A percentile compares a stretch with the other conserved stretches of the same genome.
phyloP scores from a whole-genome alignment of 2,329 filamentous ascomycete species.

The Chaetothyriales sp. region DNA sequence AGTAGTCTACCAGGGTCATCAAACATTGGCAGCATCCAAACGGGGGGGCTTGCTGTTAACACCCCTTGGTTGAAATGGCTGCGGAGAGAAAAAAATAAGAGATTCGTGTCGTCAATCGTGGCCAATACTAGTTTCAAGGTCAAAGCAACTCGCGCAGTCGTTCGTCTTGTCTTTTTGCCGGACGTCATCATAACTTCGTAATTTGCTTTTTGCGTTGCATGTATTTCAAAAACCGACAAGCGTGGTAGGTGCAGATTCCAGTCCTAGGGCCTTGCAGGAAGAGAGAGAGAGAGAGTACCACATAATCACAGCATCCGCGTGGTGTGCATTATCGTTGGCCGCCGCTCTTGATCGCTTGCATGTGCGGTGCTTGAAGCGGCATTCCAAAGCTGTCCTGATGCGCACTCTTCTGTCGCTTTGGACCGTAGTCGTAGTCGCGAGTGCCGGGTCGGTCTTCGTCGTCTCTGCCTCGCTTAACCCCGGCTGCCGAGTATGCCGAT shows the following conservation, averaged over 20 bases:
- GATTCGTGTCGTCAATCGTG: slow-evolving; percentile 19
- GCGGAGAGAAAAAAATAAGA: slow-evolving; percentile 5
- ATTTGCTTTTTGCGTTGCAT: slow-evolving; percentile 10
- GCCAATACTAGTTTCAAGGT: slow-evolving; percentile 3
- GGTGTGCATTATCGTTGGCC: slow-evolving; percentile 16
- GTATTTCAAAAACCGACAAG: slow-evolving; percentile 1
- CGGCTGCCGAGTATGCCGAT: slow-evolving; percentile 52
- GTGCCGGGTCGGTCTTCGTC: slow-evolving; percentile 53
- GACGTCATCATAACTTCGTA: slow-evolving; percentile 16
- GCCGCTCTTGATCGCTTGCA: slow-evolving; percentile 33
- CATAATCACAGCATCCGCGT: slow-evolving; percentile 1
- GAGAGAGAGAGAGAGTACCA: neutral
- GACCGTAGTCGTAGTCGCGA: slow-evolving; percentile 44
- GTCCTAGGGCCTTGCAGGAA: slow-evolving; percentile 1
- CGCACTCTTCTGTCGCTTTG: slow-evolving; percentile 70
- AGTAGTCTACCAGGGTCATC: neutral
- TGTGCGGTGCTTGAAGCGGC: slow-evolving; percentile 27
- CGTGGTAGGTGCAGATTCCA: slow-evolving; percentile 1
- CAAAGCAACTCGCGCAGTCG: slow-evolving; percentile 4
- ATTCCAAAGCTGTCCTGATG: slow-evolving; percentile 43
- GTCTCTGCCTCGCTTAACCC: slow-evolving; percentile 51
- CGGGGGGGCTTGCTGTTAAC: neutral
- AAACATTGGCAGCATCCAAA: neutral
- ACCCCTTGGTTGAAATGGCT: neutral
- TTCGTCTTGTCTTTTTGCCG: slow-evolving; percentile 15